Evolutionary conservation across 2,329 filamentous ascomycete species (phyloP).

Genomic region (Talaromyces sp.): DNA sequence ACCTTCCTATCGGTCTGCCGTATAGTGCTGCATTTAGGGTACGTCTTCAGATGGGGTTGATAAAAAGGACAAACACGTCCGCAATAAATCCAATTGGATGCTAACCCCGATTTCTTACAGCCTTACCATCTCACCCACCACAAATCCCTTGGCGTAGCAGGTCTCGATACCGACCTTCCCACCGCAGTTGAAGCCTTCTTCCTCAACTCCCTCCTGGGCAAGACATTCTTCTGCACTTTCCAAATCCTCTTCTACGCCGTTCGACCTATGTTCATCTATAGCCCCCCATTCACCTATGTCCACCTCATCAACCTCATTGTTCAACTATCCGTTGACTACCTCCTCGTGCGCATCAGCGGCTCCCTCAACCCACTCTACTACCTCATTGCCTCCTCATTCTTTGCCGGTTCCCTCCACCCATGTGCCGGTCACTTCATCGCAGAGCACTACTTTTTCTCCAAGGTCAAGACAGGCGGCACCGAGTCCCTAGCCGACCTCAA

Average conservation of each 20-base stretch:
- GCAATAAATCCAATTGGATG: not conserved
- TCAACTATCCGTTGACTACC: constrained; percentile 77
- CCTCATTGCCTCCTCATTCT: constrained; percentile 84
- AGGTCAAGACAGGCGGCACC: constrained; percentile 39
- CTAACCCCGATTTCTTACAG: constrained; percentile 43
- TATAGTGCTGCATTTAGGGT: constrained; percentile 95
- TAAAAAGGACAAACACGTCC: not conserved
- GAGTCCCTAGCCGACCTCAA: constrained; percentile 57
- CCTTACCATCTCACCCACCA: constrained; percentile 98
- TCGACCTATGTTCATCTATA: constrained; percentile 92
- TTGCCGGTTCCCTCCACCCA: constrained; percentile 90
- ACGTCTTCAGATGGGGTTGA: constrained; percentile 31
- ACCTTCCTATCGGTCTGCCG: constrained; percentile 91
- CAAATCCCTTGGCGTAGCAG: constrained; percentile 96
- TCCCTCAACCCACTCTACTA: constrained; percentile 70
- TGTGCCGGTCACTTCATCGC: constrained; percentile 98
- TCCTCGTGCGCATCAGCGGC: constrained; percentile 62
- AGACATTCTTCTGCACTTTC: constrained; percentile 98
- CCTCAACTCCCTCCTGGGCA: constrained; percentile 89
- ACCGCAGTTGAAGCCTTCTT: constrained; percentile 89
- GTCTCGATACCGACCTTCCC: constrained; percentile 92
- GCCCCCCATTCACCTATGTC: constrained; percentile 80
- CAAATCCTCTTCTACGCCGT: constrained; percentile 99
- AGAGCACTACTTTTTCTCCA: constrained; percentile 80
- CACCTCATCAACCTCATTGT: constrained; percentile 79